These are phyloP conservation scores for Tuber borchii DNA, from an alignment of 495 filamentous ascomycete species.

Conservation along the genomic window DNA sequence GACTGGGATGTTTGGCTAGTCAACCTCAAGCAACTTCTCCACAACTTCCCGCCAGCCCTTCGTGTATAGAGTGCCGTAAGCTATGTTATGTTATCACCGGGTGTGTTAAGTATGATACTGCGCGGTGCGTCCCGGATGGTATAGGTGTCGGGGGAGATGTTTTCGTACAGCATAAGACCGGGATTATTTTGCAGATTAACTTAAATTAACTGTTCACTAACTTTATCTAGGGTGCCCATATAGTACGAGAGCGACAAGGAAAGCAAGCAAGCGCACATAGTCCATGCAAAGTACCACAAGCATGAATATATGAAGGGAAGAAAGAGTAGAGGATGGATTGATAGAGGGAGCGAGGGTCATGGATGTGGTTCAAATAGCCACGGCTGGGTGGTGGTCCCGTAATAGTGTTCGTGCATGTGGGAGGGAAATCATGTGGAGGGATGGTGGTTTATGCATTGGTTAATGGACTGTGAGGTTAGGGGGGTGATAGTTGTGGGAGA, in stretches of 20 bases:
- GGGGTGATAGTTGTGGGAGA: constrained; percentile 16
- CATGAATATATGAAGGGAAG: constrained; percentile 11
- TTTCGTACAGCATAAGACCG: not conserved
- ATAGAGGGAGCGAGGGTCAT: too few species aligned
- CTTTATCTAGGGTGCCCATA: not conserved
- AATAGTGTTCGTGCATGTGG: constrained; percentile 26
- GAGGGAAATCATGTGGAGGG: constrained; percentile 33
- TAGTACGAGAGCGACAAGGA: not conserved
- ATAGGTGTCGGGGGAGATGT: not conserved
- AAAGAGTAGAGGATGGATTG: not conserved
- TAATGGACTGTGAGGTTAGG: constrained; percentile 4
- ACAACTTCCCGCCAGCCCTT: not conserved
- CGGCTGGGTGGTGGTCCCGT: constrained; percentile 18
- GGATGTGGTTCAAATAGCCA: constrained; percentile 13
- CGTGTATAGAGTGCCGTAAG: not conserved
- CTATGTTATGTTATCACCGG: not conserved
- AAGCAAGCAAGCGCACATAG: constrained; percentile 3
- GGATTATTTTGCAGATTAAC: not conserved
- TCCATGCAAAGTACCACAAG: constrained; percentile 9
- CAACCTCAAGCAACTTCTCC: not conserved
- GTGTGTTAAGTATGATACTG: too few species aligned
- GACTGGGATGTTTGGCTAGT: not conserved
- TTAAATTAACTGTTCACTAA: not conserved
- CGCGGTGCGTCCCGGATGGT: not conserved
- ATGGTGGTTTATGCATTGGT: constrained; percentile 27